phyloP scores from a whole-genome alignment of 78 protist genomes.

The Dictyostelium firmibasis region DNA sequence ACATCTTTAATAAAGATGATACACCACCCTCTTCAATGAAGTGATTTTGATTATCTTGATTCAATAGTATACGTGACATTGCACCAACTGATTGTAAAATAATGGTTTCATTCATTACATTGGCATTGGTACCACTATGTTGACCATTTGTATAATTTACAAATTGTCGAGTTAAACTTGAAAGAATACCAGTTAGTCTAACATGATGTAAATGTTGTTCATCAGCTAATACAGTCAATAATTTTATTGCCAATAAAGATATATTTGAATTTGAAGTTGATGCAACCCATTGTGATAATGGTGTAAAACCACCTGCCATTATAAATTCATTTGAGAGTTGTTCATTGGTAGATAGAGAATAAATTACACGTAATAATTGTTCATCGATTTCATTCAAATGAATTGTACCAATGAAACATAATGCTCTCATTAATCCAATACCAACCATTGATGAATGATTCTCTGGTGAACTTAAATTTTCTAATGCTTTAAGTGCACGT shows the following conservation, averaged over 20 bases:
- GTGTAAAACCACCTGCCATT: slow-evolving; percentile 1
- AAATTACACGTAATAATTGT: not conserved
- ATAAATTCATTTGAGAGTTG: slow-evolving; percentile 39
- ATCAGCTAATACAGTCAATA: slow-evolving; percentile 43
- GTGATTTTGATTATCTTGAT: slow-evolving; percentile 3
- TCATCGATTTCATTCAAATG: not conserved
- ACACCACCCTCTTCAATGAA: slow-evolving; percentile 34
- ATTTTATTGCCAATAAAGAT: not conserved
- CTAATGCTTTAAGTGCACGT: slow-evolving; percentile 58
- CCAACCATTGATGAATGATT: slow-evolving; percentile 17
- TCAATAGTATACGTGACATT: slow-evolving; percentile 40
- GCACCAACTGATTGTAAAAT: slow-evolving; percentile 62
- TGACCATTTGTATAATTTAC: not conserved
- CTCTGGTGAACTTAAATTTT: slow-evolving; percentile 29
- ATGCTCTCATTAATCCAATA: not conserved
- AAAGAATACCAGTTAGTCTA: slow-evolving; percentile 12
- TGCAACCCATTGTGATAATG: not conserved
- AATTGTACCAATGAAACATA: not conserved
- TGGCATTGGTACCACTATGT: not conserved
- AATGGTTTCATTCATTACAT: not conserved
- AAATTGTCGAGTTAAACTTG: not conserved
- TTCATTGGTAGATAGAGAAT: slow-evolving; percentile 35
- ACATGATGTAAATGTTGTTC: slow-evolving; percentile 44
- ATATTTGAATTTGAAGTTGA: not conserved
- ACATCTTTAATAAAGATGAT: slow-evolving; percentile 11